These are phyloP conservation scores for Parmales sp. DNA, from an alignment of 108 stramenopile species.

Conservation along the genomic window DNA sequence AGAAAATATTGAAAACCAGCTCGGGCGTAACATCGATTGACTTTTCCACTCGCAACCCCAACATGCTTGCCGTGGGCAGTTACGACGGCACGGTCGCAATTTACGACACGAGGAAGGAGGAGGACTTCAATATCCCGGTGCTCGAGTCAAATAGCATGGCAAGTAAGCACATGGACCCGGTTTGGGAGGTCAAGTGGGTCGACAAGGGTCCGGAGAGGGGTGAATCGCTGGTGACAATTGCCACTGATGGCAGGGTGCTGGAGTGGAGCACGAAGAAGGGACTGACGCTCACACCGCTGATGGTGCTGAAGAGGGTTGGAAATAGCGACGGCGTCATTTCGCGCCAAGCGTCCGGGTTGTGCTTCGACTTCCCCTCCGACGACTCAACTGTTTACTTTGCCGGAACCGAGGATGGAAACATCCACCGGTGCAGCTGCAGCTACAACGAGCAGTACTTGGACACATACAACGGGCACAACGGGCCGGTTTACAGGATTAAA, in stretches of 20 bases:
- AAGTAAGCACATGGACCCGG: slow-evolving; percentile 41
- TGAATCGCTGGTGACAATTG: slow-evolving; percentile 38
- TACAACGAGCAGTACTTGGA: slow-evolving; percentile 54
- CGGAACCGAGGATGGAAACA: slow-evolving; percentile 44
- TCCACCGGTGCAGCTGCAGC: slow-evolving; percentile 40
- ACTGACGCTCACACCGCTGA: slow-evolving; percentile 32
- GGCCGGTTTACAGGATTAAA: slow-evolving; percentile 44
- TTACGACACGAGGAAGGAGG: slow-evolving; percentile 29
- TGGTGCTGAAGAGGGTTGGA: slow-evolving; percentile 38
- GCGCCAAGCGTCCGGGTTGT: slow-evolving; percentile 33
- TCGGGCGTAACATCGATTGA: slow-evolving; percentile 34
- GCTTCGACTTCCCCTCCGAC: slow-evolving; percentile 35
- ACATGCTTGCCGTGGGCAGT: slow-evolving; percentile 40
- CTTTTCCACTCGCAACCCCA: slow-evolving; percentile 30
- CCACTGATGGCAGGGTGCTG: slow-evolving; percentile 45
- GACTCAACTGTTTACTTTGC: slow-evolving; percentile 35
- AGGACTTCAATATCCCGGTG: slow-evolving; percentile 18
- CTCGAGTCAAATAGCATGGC: slow-evolving; percentile 20
- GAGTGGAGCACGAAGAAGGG: slow-evolving; percentile 53
- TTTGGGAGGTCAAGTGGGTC: slow-evolving; percentile 51
- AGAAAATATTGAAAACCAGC: slow-evolving; percentile 23
- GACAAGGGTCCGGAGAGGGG: slow-evolving; percentile 35
- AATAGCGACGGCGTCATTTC: slow-evolving; percentile 39
- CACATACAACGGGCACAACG: slow-evolving; percentile 35
- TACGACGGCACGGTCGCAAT: slow-evolving; percentile 43